Evolutionary conservation across 352 stramenopile genomes (phyloP).

Genomic region (Pythium brassicae): DNA sequence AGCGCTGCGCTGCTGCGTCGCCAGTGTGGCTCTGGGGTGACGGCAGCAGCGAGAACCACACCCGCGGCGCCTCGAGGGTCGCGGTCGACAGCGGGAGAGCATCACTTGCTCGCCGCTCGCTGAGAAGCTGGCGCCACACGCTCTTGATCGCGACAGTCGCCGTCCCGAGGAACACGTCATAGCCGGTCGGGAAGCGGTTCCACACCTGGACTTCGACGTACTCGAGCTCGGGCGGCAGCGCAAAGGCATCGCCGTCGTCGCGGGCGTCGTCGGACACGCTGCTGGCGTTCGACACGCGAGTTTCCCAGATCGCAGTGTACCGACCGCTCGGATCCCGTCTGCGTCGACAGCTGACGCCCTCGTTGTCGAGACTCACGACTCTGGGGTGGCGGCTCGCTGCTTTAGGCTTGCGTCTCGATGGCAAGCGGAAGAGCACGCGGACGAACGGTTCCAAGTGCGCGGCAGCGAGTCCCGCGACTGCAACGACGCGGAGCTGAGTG

Average conservation of each 20-base stretch:
- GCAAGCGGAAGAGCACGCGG: slow-evolving; percentile 37
- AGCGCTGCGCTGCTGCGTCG: slow-evolving; percentile 5
- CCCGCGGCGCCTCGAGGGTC: slow-evolving; percentile 13
- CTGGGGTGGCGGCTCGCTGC: neutral
- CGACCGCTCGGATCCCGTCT: slow-evolving; percentile 27
- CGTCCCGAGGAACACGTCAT: slow-evolving; percentile 52
- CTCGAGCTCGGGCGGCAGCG: slow-evolving; percentile 30
- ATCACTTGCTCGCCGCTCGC: slow-evolving; percentile 7
- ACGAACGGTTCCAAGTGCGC: slow-evolving; percentile 41
- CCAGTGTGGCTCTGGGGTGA: slow-evolving; percentile 7
- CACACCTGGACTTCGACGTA: slow-evolving; percentile 59
- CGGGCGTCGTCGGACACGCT: neutral
- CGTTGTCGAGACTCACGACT: slow-evolving; percentile 11
- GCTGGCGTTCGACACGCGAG: neutral
- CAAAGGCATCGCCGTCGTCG: neutral
- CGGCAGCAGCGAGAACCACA: slow-evolving; percentile 40
- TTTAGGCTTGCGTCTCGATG: neutral
- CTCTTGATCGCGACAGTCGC: slow-evolving; percentile 22
- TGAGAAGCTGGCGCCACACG: slow-evolving; percentile 21
- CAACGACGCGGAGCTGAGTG: slow-evolving; percentile 26
- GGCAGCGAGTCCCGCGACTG: slow-evolving; percentile 35
- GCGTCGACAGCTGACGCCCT: neutral
- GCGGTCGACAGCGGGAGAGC: neutral
- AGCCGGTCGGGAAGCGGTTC: slow-evolving; percentile 51
- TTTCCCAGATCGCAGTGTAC: slow-evolving; percentile 38